Percentiles rank a stretch among this genome's conserved stretches.
Evolutionary conservation across 164 flowering plant species (phyloP).

Genomic region (Nymphaea colorata): DNA sequence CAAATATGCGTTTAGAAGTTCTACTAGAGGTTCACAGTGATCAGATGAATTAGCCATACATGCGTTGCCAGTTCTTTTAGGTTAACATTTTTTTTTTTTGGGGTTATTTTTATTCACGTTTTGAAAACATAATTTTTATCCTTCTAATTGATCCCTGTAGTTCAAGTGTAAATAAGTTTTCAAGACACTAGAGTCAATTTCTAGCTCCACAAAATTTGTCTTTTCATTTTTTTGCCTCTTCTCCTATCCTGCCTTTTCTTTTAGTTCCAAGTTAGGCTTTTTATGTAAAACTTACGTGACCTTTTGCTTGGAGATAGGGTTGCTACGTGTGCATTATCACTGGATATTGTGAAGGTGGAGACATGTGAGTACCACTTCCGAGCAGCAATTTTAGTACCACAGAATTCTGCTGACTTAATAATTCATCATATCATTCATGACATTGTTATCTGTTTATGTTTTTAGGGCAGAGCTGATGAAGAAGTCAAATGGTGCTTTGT

Average conservation of each 20-base stretch:
- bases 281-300: not conserved
- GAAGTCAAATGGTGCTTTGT: slow-evolving; percentile 63
- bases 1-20: too few species aligned
- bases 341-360: slow-evolving; percentile 99
- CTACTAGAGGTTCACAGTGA: too few species aligned
- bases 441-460: not conserved
- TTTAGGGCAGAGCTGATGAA: slow-evolving; percentile 96
- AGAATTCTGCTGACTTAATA: not conserved
- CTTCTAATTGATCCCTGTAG: too few species aligned
- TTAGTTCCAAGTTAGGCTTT: slow-evolving; percentile 8
- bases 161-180: too few species aligned
- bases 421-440: not conserved
- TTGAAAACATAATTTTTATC: too few species aligned
- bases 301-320: slow-evolving; percentile 44
- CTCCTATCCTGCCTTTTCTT: not conserved
- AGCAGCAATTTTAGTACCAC: not conserved
- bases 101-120: too few species aligned
- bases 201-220: too few species aligned
- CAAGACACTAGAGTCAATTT: too few species aligned
- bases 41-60: too few species aligned
- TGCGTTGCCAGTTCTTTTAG: too few species aligned
- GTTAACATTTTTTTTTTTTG: too few species aligned
- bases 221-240: too few species aligned
- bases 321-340: slow-evolving; percentile 99
- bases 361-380: slow-evolving; percentile 57